These are phyloP conservation scores for Cicer arietinum DNA, from an alignment of 306 rosid genomes.

Conservation along the genomic window DNA sequence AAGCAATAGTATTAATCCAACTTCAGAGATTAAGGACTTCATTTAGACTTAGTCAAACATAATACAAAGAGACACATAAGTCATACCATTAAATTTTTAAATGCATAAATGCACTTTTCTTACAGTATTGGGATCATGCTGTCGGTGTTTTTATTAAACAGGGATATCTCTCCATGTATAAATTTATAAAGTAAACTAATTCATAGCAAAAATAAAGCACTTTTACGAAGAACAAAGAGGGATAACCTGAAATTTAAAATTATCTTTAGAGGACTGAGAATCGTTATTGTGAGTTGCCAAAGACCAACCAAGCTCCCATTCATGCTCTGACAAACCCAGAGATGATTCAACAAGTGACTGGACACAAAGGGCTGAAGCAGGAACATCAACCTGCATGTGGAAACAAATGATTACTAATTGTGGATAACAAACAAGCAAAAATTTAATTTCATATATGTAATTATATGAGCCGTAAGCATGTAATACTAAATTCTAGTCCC, in stretches of 20 bases:
- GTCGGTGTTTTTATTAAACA: slow-evolving; percentile 3
- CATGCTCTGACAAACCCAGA: slow-evolving; percentile 61
- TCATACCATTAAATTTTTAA: slow-evolving; percentile 8
- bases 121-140: slow-evolving; percentile 19
- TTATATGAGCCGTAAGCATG: not conserved
- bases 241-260: slow-evolving; percentile 62
- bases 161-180: not conserved
- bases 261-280: slow-evolving; percentile 51
- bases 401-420: slow-evolving; percentile 4
- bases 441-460: slow-evolving; percentile 2
- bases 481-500: not conserved
- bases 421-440: slow-evolving; percentile 1
- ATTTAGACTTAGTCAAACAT: slow-evolving; percentile 30
- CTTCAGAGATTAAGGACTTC: slow-evolving; percentile 23
- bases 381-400: slow-evolving; percentile 67
- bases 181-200: slow-evolving; percentile 27
- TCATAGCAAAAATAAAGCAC: not conserved
- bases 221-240: slow-evolving; percentile 18
- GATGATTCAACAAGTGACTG: slow-evolving; percentile 83
- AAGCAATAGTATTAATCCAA: slow-evolving; percentile 29
- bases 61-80: slow-evolving; percentile 9
- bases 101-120: slow-evolving; percentile 21
- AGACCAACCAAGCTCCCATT: slow-evolving; percentile 98
- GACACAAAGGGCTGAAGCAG: slow-evolving; percentile 68
- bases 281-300: slow-evolving; percentile 69